Conservation (phyloP, 305 asterid genomes). For the Fraxinus baroniana region DNA sequence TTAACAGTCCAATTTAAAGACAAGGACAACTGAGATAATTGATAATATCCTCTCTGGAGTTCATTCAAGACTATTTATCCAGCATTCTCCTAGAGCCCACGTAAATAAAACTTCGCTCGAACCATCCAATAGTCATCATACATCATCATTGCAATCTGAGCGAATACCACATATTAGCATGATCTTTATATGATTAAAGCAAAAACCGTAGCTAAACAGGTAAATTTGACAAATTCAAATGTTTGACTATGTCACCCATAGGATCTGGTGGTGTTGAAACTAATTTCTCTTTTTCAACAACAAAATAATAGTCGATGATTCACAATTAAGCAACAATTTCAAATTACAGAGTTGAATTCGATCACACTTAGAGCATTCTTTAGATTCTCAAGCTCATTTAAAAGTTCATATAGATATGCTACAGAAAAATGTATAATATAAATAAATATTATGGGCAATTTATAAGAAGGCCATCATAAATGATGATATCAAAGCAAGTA, state of each 20-base stretch:
- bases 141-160: conserved; percentile 85
- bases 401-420: neutral
- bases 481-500: neutral
- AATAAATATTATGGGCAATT: neutral
- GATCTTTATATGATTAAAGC: conserved; percentile 40
- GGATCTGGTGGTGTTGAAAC: conserved; percentile 17
- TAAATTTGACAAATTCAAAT: neutral
- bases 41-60: conserved; percentile 31
- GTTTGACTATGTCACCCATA: conserved; percentile 24
- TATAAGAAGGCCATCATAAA: neutral
- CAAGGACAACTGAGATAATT: conserved; percentile 21
- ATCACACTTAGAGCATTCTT: neutral
- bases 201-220: conserved; percentile 24
- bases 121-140: conserved; percentile 72
- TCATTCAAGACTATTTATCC: conserved; percentile 43
- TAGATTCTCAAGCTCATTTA: neutral
- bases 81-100: conserved; percentile 46
- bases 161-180: conserved; percentile 62
- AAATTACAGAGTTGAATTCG: neutral
- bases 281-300: conserved; percentile 20
- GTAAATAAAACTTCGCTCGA: conserved; percentile 44
- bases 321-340: conserved; percentile 24
- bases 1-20: conserved; percentile 21
- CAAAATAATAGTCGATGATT: conserved; percentile 22
- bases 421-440: neutral